Base-by-base conservation (phyloP, 164 flowering plant species). In the Chloranthus sessilifolius region DNA sequence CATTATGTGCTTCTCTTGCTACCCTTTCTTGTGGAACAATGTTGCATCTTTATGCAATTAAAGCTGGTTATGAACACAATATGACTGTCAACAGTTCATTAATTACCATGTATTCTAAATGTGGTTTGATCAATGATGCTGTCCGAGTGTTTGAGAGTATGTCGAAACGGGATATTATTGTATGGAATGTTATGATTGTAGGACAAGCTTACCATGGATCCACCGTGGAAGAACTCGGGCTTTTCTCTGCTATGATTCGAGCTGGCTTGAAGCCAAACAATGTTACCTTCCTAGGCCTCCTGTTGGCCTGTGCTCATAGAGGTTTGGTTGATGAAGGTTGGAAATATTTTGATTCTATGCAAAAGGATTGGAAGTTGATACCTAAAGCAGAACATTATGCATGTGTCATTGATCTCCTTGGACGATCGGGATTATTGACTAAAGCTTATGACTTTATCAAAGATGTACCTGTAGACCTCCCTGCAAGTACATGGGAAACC, bases 131-230 rank as follows among this genome's bases (percentile, higher is more conserved):
- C 4, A 14, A 39, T 30, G 70, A 66, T 24, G 74, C 70, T 25
- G 27, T 9, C 11, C 33, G 22, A 16, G 57, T 69, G 30, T 72
- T 75, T 45, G 28, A 54, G 9, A 50, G 39, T 25, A 63, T 49
- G 43, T 47, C 4, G 8, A 51, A 69, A 34, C 56, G 34, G 9
- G 76, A 75, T 56, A 61, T 61, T 11, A 52, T 70, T 30, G 44
- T 63, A 41, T 74, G 75, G 76, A 74, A 74, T 61, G 67, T 76
- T 38, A 71, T 74, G 60, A 56, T 74, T 50, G 64, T 57, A 43
- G 69, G 62, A 14, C 52, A 54, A 27, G 73, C 76, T 49, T 60
- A 56, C 46, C 65, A 68, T 66, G 71, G 67, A 36, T 66, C 47
- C 43, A 63, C 65, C 3, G 20, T 31, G 6, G 57, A 65, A 47